Base-by-base conservation (phyloP, 2,329 filamentous ascomycete genomes). In the Rosellinia necatrix region DNA sequence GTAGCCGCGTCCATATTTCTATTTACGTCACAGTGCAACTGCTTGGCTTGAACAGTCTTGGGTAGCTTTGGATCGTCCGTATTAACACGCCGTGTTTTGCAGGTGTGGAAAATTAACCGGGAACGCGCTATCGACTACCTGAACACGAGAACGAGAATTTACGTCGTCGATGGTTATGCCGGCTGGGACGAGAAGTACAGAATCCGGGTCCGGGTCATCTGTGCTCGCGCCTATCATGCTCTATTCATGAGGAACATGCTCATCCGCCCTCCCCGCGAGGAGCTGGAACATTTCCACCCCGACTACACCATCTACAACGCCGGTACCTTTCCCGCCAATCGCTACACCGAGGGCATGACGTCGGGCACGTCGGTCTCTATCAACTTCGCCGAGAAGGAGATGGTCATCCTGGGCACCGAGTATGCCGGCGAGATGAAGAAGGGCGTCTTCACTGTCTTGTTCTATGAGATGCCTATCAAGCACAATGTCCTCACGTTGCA, bases 181-280 rank as follows among this genome's bases (percentile, higher is more conserved):
- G 94, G 94, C 75, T 99, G 94, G 94, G 94, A 99, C 70, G 89
- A 96, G 81, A 92, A 94, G 76, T 99, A 99, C 83, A 86, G 92
- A 66, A 97, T 99, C 80, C 90, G 88, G 71, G 94, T 99, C 70
- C 92, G 94, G 72, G 93, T 99, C 64, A 92, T 99, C 73, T 99
- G 94, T 80, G 94, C 94, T 66, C 92, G 94, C 74, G 94, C 94
- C 77, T 99, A 99, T 84, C 94, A 99, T 84, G 94, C 94, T 61
- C 86, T 99, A 64, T 99, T 99, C 87, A 99, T 99, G 94, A 91
- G 92, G 74, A 99, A 99, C 84, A 99, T 99, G 94, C 89, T 99
- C 73, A 99, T 99, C 81, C 90, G 94, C 68, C 94, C 94, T 62
- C 82, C 87, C 49, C 85, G 85, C 62, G 90, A 96, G 78, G 92